A percentile compares a stretch with the other conserved stretches of the same genome.
Conservation (phyloP, 2,329 filamentous ascomycete genomes). For the Penicillium sp. region DNA sequence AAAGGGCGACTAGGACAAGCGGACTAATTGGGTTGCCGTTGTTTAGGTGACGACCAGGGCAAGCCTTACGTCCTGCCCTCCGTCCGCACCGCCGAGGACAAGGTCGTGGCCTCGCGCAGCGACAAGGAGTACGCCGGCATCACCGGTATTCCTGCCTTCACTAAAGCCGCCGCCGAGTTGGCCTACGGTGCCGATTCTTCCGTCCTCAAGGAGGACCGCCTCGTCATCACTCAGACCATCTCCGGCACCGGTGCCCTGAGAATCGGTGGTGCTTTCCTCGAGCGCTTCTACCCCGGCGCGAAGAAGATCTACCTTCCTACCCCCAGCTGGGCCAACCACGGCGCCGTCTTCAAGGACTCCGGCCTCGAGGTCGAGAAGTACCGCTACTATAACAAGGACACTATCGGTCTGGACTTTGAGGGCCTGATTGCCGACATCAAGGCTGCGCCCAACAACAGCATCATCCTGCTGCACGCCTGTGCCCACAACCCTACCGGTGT, state of each 20-base stretch:
- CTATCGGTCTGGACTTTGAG: conserved; percentile 95
- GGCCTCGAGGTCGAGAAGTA: conserved; percentile 91
- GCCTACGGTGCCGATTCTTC: conserved; percentile 81
- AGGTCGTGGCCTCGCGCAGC: conserved; percentile 68
- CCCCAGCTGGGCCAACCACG: conserved; percentile 98
- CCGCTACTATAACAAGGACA: conserved; percentile 98
- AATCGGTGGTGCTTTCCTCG: conserved; percentile 88
- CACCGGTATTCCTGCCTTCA: conserved; percentile 91
- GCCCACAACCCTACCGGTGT: conserved; percentile 97
- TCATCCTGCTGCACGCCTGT: conserved; percentile 93
- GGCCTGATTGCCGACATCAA: conserved; percentile 89
- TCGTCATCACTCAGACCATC: conserved; percentile 95
- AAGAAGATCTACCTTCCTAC: conserved; percentile 97
- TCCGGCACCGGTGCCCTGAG: conserved; percentile 94
- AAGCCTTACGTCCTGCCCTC: conserved; percentile 98
- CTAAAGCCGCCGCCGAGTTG: conserved; percentile 81
- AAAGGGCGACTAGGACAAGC: neutral
- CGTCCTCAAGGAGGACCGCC: conserved; percentile 66
- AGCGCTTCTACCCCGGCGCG: conserved; percentile 81
- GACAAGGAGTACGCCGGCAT: conserved; percentile 99
- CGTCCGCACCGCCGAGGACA: conserved; percentile 81
- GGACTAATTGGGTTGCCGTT: conserved; percentile 1
- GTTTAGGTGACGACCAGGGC: conserved; percentile 73
- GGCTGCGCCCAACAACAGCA: conserved; percentile 76
- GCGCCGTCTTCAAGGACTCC: conserved; percentile 89